Conservation (phyloP, 2,329 filamentous ascomycete genomes). For the Coleophoma cylindrospora region DNA sequence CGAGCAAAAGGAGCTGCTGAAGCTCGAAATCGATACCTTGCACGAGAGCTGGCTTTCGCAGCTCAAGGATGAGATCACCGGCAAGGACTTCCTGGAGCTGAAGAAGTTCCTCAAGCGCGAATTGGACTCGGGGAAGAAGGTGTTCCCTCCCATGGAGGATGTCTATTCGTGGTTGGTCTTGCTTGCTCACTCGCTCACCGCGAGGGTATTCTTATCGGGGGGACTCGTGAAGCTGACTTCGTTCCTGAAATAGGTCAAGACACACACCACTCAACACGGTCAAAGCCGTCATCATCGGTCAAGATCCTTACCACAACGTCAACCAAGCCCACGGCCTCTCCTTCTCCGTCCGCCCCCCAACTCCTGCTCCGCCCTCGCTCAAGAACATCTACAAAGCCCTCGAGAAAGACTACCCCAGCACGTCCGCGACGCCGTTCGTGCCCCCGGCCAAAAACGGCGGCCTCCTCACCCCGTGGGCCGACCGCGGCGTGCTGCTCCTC, state of each 20-base stretch:
- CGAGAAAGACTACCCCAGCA: constrained; percentile 75
- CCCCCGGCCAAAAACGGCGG: constrained; percentile 74
- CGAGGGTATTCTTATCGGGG: background rate
- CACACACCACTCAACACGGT: constrained; percentile 85
- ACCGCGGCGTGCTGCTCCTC: constrained; percentile 85
- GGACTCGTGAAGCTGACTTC: too few relatives aligned
- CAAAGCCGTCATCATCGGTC: constrained; percentile 89
- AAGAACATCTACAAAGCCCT: constrained; percentile 91
- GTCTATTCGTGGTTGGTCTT: constrained; percentile 82
- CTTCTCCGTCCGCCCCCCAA: constrained; percentile 90
- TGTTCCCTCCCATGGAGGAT: constrained; percentile 84
- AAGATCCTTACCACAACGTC: constrained; percentile 94
- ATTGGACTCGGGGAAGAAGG: constrained; percentile 64
- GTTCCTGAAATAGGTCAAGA: constrained; percentile 63
- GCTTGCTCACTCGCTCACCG: constrained; percentile 2
- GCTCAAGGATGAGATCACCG: constrained; percentile 80
- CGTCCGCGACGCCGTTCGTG: constrained; percentile 42
- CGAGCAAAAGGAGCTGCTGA: constrained; percentile 78
- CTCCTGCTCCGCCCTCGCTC: constrained; percentile 81
- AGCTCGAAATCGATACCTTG: constrained; percentile 87
- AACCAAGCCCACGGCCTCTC: constrained; percentile 96
- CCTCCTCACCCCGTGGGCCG: constrained; percentile 87
- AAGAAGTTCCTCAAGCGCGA: constrained; percentile 86
- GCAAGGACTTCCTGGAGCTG: constrained; percentile 75
- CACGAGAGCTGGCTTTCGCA: constrained; percentile 87